Percentiles rank a stretch among this genome's conserved stretches.
These are phyloP conservation scores for Xylariaceae sp. DNA, from an alignment of 2,329 filamentous ascomycete genomes.

Conservation along the genomic window DNA sequence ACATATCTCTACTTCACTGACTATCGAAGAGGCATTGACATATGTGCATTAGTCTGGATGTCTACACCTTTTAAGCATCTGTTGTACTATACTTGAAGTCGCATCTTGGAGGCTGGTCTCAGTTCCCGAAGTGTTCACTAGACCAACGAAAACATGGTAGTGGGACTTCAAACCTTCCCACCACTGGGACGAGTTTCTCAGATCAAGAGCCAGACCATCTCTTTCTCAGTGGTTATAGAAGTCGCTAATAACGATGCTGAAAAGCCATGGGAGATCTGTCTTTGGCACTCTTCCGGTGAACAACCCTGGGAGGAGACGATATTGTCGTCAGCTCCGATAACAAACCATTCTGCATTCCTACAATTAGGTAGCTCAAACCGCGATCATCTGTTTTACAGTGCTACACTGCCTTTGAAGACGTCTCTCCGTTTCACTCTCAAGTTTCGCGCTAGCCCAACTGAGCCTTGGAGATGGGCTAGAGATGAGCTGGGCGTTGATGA, in stretches of 20 bases:
- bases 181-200: constrained; percentile 78
- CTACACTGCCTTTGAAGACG: constrained; percentile 54
- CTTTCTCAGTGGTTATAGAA: constrained; percentile 74
- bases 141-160: constrained; percentile 33
- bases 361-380: constrained; percentile 47
- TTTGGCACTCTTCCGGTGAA: constrained; percentile 73
- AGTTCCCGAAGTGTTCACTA: neutral
- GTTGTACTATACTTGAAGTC: too few species aligned
- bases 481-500: constrained; percentile 69
- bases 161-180: constrained; percentile 64
- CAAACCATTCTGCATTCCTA: constrained; percentile 57
- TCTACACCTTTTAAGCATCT: too few species aligned
- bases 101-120: too few species aligned
- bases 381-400: constrained; percentile 60
- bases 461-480: constrained; percentile 74
- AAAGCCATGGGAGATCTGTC: constrained; percentile 71
- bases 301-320: constrained; percentile 61
- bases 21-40: too few species aligned
- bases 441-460: constrained; percentile 60
- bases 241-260: constrained; percentile 61
- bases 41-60: too few species aligned
- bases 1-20: too few species aligned
- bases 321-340: constrained; percentile 41
- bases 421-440: constrained; percentile 73
- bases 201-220: constrained; percentile 55